Evolutionary conservation across 1,284 basidiomycete genomes (phyloP).

Genomic region (Boletus smithii): DNA sequence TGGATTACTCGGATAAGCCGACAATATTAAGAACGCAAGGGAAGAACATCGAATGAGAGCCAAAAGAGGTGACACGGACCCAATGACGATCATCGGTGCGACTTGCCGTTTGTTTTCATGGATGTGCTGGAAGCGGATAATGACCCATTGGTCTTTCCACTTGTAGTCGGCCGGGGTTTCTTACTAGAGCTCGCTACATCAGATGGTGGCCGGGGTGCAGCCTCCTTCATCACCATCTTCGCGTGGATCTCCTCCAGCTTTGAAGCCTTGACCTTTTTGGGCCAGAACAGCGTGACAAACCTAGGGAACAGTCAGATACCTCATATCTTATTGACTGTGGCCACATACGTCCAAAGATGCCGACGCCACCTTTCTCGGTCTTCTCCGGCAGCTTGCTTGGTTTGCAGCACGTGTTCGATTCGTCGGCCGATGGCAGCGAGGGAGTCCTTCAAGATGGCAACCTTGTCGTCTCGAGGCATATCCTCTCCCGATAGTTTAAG

Average conservation of each 20-base stretch:
- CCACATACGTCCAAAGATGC: constrained; percentile 91
- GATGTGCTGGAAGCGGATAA: constrained; percentile 31
- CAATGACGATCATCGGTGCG: constrained; percentile 24
- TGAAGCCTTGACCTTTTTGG: constrained; percentile 89
- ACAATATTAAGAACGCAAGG: constrained; percentile 20
- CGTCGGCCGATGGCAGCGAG: constrained; percentile 90
- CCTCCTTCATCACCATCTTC: constrained; percentile 87
- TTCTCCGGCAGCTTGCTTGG: constrained; percentile 74
- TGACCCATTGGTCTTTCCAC: constrained; percentile 49
- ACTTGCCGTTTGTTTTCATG: constrained; percentile 36
- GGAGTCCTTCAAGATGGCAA: constrained; percentile 93
- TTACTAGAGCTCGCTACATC: constrained; percentile 42
- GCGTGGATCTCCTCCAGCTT: constrained; percentile 92
- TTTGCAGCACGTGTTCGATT: constrained; percentile 81
- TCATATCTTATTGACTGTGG: constrained; percentile 1
- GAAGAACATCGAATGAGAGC: constrained; percentile 10
- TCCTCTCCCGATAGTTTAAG: constrained; percentile 90
- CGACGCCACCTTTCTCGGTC: constrained; percentile 85
- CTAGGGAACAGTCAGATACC: constrained; percentile 38
- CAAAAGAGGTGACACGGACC: constrained; percentile 8
- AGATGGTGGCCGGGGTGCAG: constrained; percentile 48
- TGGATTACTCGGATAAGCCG: constrained; percentile 22
- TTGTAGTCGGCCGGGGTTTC: constrained; percentile 50
- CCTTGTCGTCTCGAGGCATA: constrained; percentile 91
- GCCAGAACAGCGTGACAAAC: constrained; percentile 96